Evolutionary conservation across 305 asterid species (phyloP).

Genomic region (Stenogyne calaminthoides): DNA sequence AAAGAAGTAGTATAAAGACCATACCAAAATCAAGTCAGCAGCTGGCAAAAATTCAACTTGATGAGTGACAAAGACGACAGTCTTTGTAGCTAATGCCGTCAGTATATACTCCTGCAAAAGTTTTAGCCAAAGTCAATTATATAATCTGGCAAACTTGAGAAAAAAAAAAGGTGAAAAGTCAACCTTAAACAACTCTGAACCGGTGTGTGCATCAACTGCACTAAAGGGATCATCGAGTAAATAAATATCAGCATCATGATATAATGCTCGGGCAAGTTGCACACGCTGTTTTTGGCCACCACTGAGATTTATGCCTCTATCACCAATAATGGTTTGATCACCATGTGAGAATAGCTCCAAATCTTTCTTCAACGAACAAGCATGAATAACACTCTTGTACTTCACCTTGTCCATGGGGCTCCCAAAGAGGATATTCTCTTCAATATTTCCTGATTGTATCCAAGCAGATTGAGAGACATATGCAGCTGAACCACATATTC

Average conservation of each 20-base stretch:
- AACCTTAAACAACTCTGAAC: slow-evolving; percentile 87
- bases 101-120: slow-evolving; percentile 78
- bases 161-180: not conserved
- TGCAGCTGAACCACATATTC: slow-evolving; percentile 83
- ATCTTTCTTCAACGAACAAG: slow-evolving; percentile 65
- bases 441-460: slow-evolving; percentile 96
- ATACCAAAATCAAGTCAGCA: slow-evolving; percentile 92
- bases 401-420: slow-evolving; percentile 89
- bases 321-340: slow-evolving; percentile 75
- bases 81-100: slow-evolving; percentile 76
- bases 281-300: slow-evolving; percentile 82
- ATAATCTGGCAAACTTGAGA: slow-evolving; percentile 13
- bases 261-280: slow-evolving; percentile 75
- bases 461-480: slow-evolving; percentile 96
- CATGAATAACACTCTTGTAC: slow-evolving; percentile 86
- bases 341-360: slow-evolving; percentile 64
- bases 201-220: slow-evolving; percentile 74
- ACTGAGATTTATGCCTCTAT: slow-evolving; percentile 73
- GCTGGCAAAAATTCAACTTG: slow-evolving; percentile 96
- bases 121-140: slow-evolving; percentile 34
- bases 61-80: slow-evolving; percentile 87
- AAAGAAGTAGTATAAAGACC: slow-evolving; percentile 24
- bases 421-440: slow-evolving; percentile 91
- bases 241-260: slow-evolving; percentile 74
- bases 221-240: slow-evolving; percentile 77